phyloP scores from a whole-genome alignment of 2,329 filamentous ascomycete species.

The Talaromyces pinophilus region DNA sequence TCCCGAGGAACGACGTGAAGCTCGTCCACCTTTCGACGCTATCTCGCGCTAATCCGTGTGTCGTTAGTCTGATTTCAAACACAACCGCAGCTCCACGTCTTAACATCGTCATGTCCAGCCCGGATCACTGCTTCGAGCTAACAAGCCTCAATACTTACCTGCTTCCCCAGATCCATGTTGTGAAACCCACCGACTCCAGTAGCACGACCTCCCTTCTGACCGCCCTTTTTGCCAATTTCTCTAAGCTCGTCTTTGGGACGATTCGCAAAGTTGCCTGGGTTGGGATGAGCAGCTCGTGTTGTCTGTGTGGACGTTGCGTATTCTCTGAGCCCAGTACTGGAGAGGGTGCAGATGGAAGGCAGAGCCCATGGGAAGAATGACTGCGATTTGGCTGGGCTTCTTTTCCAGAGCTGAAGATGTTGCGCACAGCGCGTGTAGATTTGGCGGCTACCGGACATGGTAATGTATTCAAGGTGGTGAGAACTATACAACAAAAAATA shows the following conservation, averaged over 20 bases:
- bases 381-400: neutral
- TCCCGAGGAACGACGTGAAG: constrained; percentile 20
- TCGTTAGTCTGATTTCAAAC: neutral
- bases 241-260: constrained; percentile 31
- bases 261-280: constrained; percentile 42
- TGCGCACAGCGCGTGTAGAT: constrained; percentile 11
- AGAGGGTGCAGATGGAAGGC: neutral
- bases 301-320: constrained; percentile 7
- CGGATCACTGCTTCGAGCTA: neutral
- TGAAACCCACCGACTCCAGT: constrained; percentile 32
- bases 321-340: neutral
- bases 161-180: constrained; percentile 34
- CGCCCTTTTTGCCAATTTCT: constrained; percentile 32
- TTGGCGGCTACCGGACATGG: constrained; percentile 15
- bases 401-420: constrained; percentile 5
- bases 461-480: neutral
- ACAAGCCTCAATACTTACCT: constrained; percentile 27
- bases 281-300: constrained; percentile 26
- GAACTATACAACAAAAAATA: neutral
- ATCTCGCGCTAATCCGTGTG: constrained; percentile 29
- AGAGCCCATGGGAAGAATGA: neutral
- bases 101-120: neutral
- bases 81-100: neutral
- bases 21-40: constrained; percentile 29
- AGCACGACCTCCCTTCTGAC: constrained; percentile 33